Evolutionary conservation across 2,329 filamentous ascomycete species (phyloP).

Genomic region (Coleophoma cylindrospora): DNA sequence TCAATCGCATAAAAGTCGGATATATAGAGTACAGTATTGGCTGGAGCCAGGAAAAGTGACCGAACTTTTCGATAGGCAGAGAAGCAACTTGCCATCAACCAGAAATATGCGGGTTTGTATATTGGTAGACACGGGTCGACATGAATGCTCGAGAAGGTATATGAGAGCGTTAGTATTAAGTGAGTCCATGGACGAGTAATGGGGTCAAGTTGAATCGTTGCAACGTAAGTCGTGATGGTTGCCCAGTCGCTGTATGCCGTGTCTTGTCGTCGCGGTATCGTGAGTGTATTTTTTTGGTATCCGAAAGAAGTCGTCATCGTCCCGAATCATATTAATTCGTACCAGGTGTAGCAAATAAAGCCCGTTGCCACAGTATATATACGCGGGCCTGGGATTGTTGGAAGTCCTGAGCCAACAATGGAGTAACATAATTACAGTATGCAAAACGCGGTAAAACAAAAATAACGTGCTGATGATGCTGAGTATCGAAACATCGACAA

Average conservation of each 20-base stretch:
- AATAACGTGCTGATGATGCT: slow-evolving; percentile 2
- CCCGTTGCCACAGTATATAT: slow-evolving; percentile 11
- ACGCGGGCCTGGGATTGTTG: slow-evolving; percentile 11
- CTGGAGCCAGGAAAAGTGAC: too few relatives aligned
- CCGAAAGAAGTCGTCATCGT: slow-evolving; percentile 13
- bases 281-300: slow-evolving; percentile 11
- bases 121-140: background rate
- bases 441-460: slow-evolving; percentile 9
- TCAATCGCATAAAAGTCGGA: too few relatives aligned
- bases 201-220: slow-evolving; percentile 2
- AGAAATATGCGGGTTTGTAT: too few relatives aligned
- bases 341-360: slow-evolving; percentile 1
- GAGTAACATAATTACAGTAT: slow-evolving; percentile 16
- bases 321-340: background rate
- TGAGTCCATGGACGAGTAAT: background rate
- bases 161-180: background rate
- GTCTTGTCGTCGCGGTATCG: slow-evolving; percentile 19
- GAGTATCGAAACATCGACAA: background rate
- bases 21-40: too few relatives aligned
- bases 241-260: slow-evolving; percentile 28
- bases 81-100: too few relatives aligned
- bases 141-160: background rate
- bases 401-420: slow-evolving; percentile 11
- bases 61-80: too few relatives aligned
- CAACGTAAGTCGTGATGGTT: slow-evolving; percentile 27